A percentile compares a stretch with the other conserved stretches of the same genome.
Conservation (phyloP, 2,329 filamentous ascomycete species). For the Calycina marina region DNA sequence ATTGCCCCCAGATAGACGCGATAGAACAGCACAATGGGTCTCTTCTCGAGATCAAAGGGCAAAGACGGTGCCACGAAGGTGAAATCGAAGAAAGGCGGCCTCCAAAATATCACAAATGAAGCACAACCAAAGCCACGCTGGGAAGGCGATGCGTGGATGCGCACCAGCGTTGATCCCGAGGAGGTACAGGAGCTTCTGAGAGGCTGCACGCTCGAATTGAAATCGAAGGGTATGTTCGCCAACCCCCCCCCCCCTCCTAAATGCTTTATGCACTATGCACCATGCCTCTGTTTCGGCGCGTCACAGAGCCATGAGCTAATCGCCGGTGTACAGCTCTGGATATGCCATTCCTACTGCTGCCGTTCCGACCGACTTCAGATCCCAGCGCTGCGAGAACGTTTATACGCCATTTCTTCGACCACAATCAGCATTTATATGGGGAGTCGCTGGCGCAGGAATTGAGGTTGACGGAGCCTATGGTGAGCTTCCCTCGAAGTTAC, state of each 20-base stretch:
- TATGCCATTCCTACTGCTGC: slow-evolving; percentile 81
- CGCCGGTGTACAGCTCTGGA: slow-evolving; percentile 52
- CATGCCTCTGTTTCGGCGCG: slow-evolving; percentile 6
- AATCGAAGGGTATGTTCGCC: slow-evolving; percentile 80
- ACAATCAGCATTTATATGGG: slow-evolving; percentile 47
- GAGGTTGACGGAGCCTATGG: slow-evolving; percentile 86
- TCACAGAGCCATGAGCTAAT: slow-evolving; percentile 19
- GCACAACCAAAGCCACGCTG: slow-evolving; percentile 49
- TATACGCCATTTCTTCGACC: slow-evolving; percentile 80
- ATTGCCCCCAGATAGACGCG: neutral
- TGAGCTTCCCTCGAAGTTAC: slow-evolving; percentile 29
- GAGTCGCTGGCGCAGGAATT: slow-evolving; percentile 70
- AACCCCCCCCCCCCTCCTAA: too few relatives aligned
- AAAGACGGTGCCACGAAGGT: slow-evolving; percentile 48
- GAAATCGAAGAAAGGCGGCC: slow-evolving; percentile 52
- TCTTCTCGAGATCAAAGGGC: slow-evolving; percentile 38
- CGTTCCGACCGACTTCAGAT: slow-evolving; percentile 86
- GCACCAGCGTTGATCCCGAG: slow-evolving; percentile 69
- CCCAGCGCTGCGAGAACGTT: slow-evolving; percentile 85
- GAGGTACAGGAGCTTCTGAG: slow-evolving; percentile 81
- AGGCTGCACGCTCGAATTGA: slow-evolving; percentile 80
- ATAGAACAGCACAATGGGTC: slow-evolving; percentile 16
- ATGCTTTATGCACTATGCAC: slow-evolving; percentile 19
- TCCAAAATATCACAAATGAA: slow-evolving; percentile 33
- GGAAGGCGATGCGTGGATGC: slow-evolving; percentile 81